Evolutionary conservation across 2,329 filamentous ascomycete genomes (phyloP).

Genomic region (Trematosphaeria pertusa): DNA sequence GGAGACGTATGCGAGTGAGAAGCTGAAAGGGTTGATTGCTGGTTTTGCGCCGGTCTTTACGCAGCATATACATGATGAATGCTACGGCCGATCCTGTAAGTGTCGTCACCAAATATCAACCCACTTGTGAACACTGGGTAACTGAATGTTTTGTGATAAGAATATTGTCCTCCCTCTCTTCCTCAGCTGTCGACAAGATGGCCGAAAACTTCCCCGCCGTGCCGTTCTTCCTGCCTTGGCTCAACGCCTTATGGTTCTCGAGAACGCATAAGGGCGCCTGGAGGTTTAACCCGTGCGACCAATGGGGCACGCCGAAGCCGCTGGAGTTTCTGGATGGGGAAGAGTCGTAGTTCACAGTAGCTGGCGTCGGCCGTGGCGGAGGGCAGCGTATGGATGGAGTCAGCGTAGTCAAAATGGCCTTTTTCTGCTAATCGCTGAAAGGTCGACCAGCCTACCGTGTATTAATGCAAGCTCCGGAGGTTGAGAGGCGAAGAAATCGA

Average conservation of each 20-base stretch:
- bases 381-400: no score
- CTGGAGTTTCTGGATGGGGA: constrained; percentile 19
- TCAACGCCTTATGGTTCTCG: constrained; percentile 43
- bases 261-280: constrained; percentile 38
- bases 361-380: no score
- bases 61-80: constrained; percentile 30
- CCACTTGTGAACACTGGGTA: no score
- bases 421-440: no score
- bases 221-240: constrained; percentile 43
- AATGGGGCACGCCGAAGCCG: constrained; percentile 36
- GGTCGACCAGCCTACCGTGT: no score
- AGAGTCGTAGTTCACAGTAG: no score
- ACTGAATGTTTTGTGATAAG: no score
- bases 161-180: constrained; percentile 38
- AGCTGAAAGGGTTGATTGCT: constrained; percentile 21
- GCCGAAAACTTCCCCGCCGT: constrained; percentile 40
- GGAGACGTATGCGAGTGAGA: constrained; percentile 17
- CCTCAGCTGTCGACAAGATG: constrained; percentile 41
- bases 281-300: constrained; percentile 46
- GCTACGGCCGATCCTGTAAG: constrained; percentile 17
- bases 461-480: no score
- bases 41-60: constrained; percentile 21
- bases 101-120: background rate
- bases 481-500: no score
- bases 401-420: no score